Percentiles rank a stretch among this genome's conserved stretches.
These are phyloP conservation scores for Lachancea fermentati DNA, from an alignment of 805 yeast species.

Conservation along the genomic window DNA sequence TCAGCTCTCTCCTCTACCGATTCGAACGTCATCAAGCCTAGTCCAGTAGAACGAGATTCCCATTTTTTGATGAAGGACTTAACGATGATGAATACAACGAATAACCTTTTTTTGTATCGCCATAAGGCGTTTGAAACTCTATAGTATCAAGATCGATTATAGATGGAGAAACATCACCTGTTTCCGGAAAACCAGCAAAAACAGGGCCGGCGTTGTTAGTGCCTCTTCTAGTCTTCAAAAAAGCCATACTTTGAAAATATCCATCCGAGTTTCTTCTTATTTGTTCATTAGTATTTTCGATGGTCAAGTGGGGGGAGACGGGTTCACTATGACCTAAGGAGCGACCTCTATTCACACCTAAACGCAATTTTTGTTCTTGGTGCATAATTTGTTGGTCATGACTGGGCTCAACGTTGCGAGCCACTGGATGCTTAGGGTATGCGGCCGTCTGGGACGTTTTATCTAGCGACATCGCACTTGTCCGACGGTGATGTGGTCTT, in stretches of 20 bases:
- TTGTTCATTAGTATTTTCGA: slow-evolving; percentile 25
- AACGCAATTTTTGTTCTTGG: not conserved
- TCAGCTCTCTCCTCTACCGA: not conserved
- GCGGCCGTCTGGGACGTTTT: too few relatives aligned
- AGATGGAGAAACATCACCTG: slow-evolving; percentile 11
- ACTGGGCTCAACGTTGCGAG: not conserved
- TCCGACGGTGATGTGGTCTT: not conserved
- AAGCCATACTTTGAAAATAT: slow-evolving; percentile 15
- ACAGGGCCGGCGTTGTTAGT: slow-evolving; percentile 15
- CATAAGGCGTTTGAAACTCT: too few relatives aligned
- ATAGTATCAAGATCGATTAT: not conserved
- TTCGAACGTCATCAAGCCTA: not conserved
- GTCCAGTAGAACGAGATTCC: not conserved
- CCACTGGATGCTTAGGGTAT: too few relatives aligned
- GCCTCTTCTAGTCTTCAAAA: slow-evolving; percentile 18
- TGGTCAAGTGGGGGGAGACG: slow-evolving; percentile 13
- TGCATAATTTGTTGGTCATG: not conserved
- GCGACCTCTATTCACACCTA: not conserved
- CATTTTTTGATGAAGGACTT: not conserved
- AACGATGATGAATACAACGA: not conserved
- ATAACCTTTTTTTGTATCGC: too few relatives aligned
- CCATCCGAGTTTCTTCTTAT: slow-evolving; percentile 24
- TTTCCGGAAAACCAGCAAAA: slow-evolving; percentile 22
- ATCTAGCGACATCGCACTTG: not conserved
- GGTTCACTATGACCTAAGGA: not conserved